phyloP scores from a whole-genome alignment of 257 asterid genomes.

The Solanum gandarillasii region DNA sequence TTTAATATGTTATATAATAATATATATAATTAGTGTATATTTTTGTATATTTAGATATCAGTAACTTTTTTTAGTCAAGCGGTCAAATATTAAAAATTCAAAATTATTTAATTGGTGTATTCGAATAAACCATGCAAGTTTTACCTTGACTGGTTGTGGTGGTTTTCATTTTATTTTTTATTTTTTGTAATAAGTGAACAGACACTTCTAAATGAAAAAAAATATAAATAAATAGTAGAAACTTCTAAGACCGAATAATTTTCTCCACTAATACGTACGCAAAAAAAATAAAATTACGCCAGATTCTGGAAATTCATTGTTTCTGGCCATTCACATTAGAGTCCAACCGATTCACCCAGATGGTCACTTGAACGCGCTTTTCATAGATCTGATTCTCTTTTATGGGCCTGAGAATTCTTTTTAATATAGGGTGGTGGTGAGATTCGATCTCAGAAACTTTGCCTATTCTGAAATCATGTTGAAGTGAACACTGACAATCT shows the following conservation, averaged over 20 bases:
- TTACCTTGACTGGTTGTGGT: background rate
- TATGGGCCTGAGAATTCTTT: too few relatives aligned
- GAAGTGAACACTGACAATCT: too few relatives aligned
- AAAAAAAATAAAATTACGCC: background rate
- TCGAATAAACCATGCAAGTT: background rate
- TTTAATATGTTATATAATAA: background rate
- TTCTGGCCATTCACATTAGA: background rate
- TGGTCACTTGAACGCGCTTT: background rate
- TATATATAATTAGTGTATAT: background rate
- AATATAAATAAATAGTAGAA: background rate
- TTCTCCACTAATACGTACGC: background rate
- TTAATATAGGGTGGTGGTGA: too few relatives aligned
- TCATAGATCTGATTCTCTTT: too few relatives aligned
- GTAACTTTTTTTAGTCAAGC: background rate
- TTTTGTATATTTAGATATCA: background rate
- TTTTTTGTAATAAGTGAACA: background rate
- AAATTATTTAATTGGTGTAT: background rate
- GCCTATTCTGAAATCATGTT: too few relatives aligned
- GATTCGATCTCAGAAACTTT: too few relatives aligned
- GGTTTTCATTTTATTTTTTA: background rate
- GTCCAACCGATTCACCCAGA: background rate
- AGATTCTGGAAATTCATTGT: background rate
- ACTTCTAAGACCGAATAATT: background rate
- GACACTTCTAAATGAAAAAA: background rate
- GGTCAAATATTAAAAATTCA: background rate